Conservation (phyloP, 768 basidiomycete species). For the Roridomyces roridus region DNA sequence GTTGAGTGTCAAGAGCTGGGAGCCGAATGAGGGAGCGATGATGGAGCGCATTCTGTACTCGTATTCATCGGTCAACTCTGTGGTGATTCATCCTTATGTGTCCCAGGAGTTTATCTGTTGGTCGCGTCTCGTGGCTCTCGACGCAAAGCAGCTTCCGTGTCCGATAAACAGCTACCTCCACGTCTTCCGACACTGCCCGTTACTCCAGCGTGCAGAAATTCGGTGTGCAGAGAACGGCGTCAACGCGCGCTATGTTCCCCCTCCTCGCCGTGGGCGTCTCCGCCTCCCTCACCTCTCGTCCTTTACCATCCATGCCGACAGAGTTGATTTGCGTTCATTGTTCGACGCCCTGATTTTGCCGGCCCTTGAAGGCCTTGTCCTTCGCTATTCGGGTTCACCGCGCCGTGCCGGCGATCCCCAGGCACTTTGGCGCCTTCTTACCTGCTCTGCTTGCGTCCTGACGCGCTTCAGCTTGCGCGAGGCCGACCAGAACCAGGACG, state of each 20-base stretch:
- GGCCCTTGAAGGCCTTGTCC: conserved; percentile 14
- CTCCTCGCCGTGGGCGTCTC: neutral
- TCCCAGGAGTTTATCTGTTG: conserved; percentile 13
- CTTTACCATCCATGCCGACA: conserved; percentile 9
- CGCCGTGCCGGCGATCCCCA: conserved; percentile 13
- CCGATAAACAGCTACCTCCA: neutral
- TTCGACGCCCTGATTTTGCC: conserved; percentile 12
- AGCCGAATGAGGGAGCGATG: neutral
- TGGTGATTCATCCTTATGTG: conserved; percentile 13
- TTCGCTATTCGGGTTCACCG: conserved; percentile 7
- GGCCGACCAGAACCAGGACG: neutral
- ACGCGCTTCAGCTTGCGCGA: conserved; percentile 16
- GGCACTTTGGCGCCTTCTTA: conserved; percentile 8
- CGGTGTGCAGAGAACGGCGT: neutral
- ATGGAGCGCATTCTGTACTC: conserved; percentile 18
- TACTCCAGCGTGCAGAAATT: conserved; percentile 16
- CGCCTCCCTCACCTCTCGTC: conserved; percentile 10
- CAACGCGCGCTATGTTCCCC: neutral
- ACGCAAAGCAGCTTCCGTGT: conserved; percentile 10
- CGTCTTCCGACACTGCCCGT: conserved; percentile 12
- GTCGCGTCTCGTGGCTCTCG: conserved; percentile 14
- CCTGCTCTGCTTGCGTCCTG: conserved; percentile 8
- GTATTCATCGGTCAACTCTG: conserved; percentile 10
- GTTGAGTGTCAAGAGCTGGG: conserved; percentile 12
- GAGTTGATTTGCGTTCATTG: conserved; percentile 7